Conservation (phyloP, 2,329 filamentous ascomycete species). For the Plenodomus lindquistii region DNA sequence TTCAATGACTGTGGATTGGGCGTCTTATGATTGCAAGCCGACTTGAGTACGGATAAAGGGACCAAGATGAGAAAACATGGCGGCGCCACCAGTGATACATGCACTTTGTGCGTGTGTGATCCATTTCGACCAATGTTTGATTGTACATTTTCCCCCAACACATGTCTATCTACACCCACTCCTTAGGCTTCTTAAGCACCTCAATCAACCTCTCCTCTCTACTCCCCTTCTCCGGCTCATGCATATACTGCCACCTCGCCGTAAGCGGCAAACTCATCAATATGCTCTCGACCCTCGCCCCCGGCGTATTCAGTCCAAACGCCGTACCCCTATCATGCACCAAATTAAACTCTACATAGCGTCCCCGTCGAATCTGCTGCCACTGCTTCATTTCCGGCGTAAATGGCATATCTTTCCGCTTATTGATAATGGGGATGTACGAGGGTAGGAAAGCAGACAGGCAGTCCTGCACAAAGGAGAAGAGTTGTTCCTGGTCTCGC, state of each 20-base stretch:
- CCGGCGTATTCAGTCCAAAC: slow-evolving; percentile 91
- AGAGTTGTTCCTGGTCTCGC: slow-evolving; percentile 85
- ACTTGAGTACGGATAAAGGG: too few relatives aligned
- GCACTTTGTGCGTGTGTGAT: too few relatives aligned
- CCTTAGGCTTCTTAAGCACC: slow-evolving; percentile 64
- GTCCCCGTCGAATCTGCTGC: slow-evolving; percentile 92
- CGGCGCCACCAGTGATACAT: too few relatives aligned
- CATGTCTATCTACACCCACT: slow-evolving; percentile 55
- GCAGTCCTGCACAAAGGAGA: slow-evolving; percentile 85
- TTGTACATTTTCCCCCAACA: background rate
- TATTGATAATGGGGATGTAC: slow-evolving; percentile 86
- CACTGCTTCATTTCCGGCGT: slow-evolving; percentile 87
- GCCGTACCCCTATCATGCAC: slow-evolving; percentile 94
- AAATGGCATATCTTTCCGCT: slow-evolving; percentile 88
- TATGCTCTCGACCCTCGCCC: slow-evolving; percentile 91
- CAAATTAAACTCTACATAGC: slow-evolving; percentile 98
- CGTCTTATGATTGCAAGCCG: too few relatives aligned
- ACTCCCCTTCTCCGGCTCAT: slow-evolving; percentile 74
- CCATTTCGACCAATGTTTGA: too few relatives aligned
- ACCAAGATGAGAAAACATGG: too few relatives aligned
- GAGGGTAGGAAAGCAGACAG: slow-evolving; percentile 85
- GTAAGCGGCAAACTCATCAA: slow-evolving; percentile 95
- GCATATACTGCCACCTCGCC: slow-evolving; percentile 95
- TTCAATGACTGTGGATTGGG: too few relatives aligned
- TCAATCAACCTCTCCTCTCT: slow-evolving; percentile 81